Conservation (phyloP, 1,139 yeast genomes). For the Yamadazyma sp. region DNA sequence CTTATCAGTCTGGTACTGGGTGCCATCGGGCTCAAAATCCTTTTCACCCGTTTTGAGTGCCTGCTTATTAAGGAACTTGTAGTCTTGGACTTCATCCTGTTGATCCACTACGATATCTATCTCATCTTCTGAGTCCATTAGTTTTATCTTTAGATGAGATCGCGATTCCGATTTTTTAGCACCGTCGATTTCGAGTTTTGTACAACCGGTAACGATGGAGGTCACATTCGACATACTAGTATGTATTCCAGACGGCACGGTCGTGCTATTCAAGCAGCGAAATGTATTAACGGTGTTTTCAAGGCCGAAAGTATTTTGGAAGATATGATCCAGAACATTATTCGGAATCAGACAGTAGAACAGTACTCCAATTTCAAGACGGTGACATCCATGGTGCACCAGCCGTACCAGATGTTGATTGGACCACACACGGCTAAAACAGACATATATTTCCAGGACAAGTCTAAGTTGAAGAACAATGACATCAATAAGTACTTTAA, state of each 20-base stretch:
- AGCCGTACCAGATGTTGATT: conserved; percentile 6
- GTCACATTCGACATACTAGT: conserved; percentile 12
- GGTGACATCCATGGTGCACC: conserved; percentile 6
- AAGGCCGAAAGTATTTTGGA: conserved; percentile 31
- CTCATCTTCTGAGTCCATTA: conserved; percentile 9
- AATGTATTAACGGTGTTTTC: background rate
- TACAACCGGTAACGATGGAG: conserved; percentile 7
- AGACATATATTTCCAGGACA: conserved; percentile 46
- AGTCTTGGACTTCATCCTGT: conserved; percentile 68
- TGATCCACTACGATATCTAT: conserved; percentile 14
- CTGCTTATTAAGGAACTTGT: conserved; percentile 20
- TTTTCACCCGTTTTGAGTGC: conserved; percentile 68
- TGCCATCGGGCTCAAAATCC: conserved; percentile 85
- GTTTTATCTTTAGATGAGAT: background rate
- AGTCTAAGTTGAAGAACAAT: conserved; percentile 35
- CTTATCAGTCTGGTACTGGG: conserved; percentile 52
- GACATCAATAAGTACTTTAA: conserved; percentile 58
- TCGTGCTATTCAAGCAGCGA: background rate
- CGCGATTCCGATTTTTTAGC: conserved; percentile 1
- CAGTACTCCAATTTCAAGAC: conserved; percentile 28
- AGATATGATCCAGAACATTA: conserved; percentile 37
- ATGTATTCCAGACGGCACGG: conserved; percentile 3
- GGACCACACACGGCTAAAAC: conserved; percentile 17
- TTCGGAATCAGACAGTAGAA: conserved; percentile 34
- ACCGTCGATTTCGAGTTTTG: background rate